phyloP scores from a whole-genome alignment of 306 rosid genomes.

The Cicer cuneatum region DNA sequence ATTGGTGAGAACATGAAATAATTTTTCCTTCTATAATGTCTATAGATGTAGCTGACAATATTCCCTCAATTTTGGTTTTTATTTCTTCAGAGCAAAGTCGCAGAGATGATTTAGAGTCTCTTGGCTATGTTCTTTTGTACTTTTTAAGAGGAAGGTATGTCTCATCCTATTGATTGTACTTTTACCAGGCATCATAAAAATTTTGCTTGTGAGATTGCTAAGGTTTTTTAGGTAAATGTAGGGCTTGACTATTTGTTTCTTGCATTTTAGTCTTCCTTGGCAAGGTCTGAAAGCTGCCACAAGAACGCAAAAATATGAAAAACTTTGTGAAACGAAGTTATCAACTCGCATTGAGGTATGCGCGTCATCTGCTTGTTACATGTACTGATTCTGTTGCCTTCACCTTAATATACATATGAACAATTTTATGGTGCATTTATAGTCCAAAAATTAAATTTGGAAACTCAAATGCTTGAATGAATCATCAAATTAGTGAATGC shows the following conservation, averaged over 20 bases:
- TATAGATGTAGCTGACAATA: background rate
- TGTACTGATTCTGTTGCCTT: background rate
- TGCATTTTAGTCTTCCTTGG: constrained; percentile 80
- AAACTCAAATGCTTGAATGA: background rate
- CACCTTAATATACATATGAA: background rate
- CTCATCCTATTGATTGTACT: background rate
- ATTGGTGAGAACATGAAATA: constrained; percentile 33
- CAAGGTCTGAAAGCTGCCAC: constrained; percentile 80
- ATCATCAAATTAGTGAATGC: constrained; percentile 7
- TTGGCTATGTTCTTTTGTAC: constrained; percentile 49
- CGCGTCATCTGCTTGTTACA: background rate
- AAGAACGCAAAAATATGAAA: constrained; percentile 72
- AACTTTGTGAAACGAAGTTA: constrained; percentile 68
- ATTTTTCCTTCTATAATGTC: background rate
- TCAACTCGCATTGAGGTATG: constrained; percentile 74
- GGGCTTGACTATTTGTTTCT: constrained; percentile 33
- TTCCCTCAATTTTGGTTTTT: constrained; percentile 7
- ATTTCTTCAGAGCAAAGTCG: constrained; percentile 47
- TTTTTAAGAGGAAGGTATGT: constrained; percentile 50
- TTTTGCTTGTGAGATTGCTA: background rate
- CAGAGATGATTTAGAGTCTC: constrained; percentile 53
- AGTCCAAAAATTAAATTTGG: background rate
- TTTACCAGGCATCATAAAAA: background rate
- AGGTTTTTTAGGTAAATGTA: constrained; percentile 2
- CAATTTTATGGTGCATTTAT: background rate